Conservation (phyloP, 768 basidiomycete genomes). For the Suillus occidentalis region DNA sequence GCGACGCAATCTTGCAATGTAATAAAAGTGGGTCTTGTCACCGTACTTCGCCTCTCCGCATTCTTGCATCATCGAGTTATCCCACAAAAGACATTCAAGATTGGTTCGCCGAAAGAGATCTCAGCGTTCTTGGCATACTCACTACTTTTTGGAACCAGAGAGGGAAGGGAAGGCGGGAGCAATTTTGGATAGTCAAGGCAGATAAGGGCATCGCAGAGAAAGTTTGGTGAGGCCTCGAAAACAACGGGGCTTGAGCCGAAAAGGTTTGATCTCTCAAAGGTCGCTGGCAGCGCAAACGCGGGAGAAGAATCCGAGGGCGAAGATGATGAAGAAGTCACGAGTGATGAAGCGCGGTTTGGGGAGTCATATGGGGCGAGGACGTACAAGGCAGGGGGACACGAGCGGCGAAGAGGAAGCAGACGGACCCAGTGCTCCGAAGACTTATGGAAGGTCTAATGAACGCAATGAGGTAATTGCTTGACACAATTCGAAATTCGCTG, state of each 20-base stretch:
- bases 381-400: slow-evolving; percentile 65
- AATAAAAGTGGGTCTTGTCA: slow-evolving; percentile 74
- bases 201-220: slow-evolving; percentile 33
- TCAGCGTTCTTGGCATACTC: slow-evolving; percentile 76
- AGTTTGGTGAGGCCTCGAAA: slow-evolving; percentile 63
- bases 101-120: slow-evolving; percentile 66
- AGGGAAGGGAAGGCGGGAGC: slow-evolving; percentile 65
- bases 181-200: slow-evolving; percentile 61
- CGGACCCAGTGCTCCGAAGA: slow-evolving; percentile 25
- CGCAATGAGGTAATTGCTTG: neutral
- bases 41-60: slow-evolving; percentile 62
- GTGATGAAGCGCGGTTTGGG: slow-evolving; percentile 25
- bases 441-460: slow-evolving; percentile 47
- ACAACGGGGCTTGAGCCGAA: slow-evolving; percentile 53
- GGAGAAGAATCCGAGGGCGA: too few species aligned
- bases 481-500: neutral
- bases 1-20: slow-evolving; percentile 18
- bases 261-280: slow-evolving; percentile 33
- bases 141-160: slow-evolving; percentile 61
- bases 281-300: neutral
- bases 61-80: slow-evolving; percentile 28
- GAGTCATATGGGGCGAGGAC: slow-evolving; percentile 37
- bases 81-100: slow-evolving; percentile 27
- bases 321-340: too few species aligned
- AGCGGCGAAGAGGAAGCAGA: slow-evolving; percentile 64